phyloP scores from a whole-genome alignment of 352 stramenopile species.

The Pythium grandisporangium region DNA sequence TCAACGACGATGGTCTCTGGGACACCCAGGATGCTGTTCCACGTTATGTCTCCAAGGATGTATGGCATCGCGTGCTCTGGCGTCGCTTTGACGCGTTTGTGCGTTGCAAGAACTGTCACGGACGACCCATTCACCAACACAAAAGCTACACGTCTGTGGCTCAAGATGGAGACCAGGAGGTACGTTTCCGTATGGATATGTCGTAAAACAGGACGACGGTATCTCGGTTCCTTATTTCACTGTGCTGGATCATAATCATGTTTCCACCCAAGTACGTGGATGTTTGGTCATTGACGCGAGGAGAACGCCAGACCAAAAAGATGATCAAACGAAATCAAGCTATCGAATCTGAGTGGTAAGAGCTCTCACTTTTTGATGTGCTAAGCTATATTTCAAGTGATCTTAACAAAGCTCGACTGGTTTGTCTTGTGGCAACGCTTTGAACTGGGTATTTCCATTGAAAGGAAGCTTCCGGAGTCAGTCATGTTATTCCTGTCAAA shows the following conservation, averaged over 20 bases:
- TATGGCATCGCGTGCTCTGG: conserved; percentile 41
- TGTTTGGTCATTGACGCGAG: conserved; percentile 43
- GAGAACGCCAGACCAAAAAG: conserved; percentile 44
- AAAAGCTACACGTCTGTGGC: background rate
- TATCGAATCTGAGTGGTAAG: conserved; percentile 48
- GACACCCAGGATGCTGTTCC: conserved; percentile 59
- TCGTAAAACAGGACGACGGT: too few relatives aligned
- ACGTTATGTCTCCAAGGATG: conserved; percentile 40
- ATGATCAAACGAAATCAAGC: conserved; percentile 20
- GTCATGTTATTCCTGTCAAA: conserved; percentile 62
- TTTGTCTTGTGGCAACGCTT: too few relatives aligned
- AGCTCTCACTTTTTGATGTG: too few relatives aligned
- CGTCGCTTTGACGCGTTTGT: conserved; percentile 64
- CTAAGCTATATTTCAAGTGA: too few relatives aligned
- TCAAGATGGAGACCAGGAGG: conserved; percentile 12
- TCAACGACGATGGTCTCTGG: conserved; percentile 71
- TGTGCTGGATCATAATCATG: too few relatives aligned
- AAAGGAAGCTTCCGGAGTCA: conserved; percentile 35
- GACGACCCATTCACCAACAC: conserved; percentile 23
- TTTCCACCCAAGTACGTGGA: conserved; percentile 61
- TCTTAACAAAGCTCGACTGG: too few relatives aligned
- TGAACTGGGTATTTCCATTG: too few relatives aligned
- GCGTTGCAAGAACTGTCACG: conserved; percentile 56
- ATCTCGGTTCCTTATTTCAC: too few relatives aligned
- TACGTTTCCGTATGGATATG: too few relatives aligned